These are phyloP conservation scores for Bjerkandera adusta DNA, from an alignment of 1,284 basidiomycete genomes.

Conservation along the genomic window DNA sequence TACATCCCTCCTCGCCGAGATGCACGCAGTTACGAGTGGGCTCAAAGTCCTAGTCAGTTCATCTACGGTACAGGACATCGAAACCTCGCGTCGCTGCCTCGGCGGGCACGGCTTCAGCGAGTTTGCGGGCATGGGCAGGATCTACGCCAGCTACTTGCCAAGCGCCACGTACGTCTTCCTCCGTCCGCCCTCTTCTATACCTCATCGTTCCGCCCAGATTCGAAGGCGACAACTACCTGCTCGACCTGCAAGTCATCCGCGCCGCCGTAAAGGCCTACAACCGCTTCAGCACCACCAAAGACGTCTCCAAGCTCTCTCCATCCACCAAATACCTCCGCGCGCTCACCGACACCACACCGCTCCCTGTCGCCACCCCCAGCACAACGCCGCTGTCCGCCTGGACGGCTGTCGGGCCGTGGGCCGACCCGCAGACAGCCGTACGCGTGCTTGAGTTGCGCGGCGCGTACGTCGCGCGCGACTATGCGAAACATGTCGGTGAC, in stretches of 20 bases:
- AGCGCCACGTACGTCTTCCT: conserved; percentile 55
- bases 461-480: conserved; percentile 51
- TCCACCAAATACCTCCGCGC: conserved; percentile 55
- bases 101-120: conserved; percentile 79
- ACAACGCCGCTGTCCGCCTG: not conserved
- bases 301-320: conserved; percentile 36
- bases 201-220: conserved; percentile 39
- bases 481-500: conserved; percentile 36
- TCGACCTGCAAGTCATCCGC: conserved; percentile 71
- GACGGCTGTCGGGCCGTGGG: not conserved
- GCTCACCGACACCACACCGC: conserved; percentile 29
- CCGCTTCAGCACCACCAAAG: conserved; percentile 27
- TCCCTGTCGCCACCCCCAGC: too few relatives aligned
- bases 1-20: conserved; percentile 60
- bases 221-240: conserved; percentile 78
- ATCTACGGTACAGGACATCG: conserved; percentile 56
- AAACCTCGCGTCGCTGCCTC: conserved; percentile 67
- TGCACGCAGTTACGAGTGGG: conserved; percentile 71
- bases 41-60: conserved; percentile 65
- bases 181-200: not conserved
- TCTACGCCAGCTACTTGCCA: conserved; percentile 68
- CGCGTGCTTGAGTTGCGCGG: conserved; percentile 61
- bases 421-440: conserved; percentile 34
- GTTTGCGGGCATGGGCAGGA: conserved; percentile 62
- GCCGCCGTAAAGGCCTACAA: conserved; percentile 62